Base-by-base conservation (phyloP, 2,329 filamentous ascomycete species). In the Talaromyces funiculosus region DNA sequence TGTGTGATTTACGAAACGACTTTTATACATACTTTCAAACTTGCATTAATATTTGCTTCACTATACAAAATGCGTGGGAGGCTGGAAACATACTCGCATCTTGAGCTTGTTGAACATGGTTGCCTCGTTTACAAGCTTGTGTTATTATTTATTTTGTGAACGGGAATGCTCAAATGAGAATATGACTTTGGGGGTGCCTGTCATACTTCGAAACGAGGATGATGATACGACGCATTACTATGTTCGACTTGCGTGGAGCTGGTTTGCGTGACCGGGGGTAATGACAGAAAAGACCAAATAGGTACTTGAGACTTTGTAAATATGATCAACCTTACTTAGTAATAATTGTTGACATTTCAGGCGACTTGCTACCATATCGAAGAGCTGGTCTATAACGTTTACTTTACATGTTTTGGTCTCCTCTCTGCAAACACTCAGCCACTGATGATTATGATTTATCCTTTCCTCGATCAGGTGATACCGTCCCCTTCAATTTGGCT, bases 401-500 rank as follows among this genome's bases (percentile, higher is more conserved):
- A 33, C 29, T 33, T 16, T 51, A 35, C 29, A 51, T 22, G 10
- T 2, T 54, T 54, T 5, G 2, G n/a, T 35, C 10, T n/a, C 33
- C 18, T 38, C 16, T 22, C 18, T 38, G 26, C 51, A 26, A 54
- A 9, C 20, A 38, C 20, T 38, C 20, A 9, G 29, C n/a, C n/a
- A n/a, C n/a, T n/a, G n/a, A 9, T 6, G 29, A 8, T 14, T 38
- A 33, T 35, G n/a, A 49, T 16, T 57, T 18, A 12, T 40, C 47
- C 18, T 57, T 56, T 53, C 45, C 69, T 49, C 73, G 67, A 61
- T 66, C 64, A 5, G 73, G 69, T 38, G 78, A 73, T 54, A 83
- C 73, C 10, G 80, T 79, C 33, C 80, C 81, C 69, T 80, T 79
- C 26, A 77, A 64, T 69, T 86, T 85, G 22, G 82, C 80, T 10